Evolutionary conservation across 768 basidiomycete species (phyloP), one percentile per base, ranked within the genome.

Genomic region (Mycena albidolilacea): DNA sequence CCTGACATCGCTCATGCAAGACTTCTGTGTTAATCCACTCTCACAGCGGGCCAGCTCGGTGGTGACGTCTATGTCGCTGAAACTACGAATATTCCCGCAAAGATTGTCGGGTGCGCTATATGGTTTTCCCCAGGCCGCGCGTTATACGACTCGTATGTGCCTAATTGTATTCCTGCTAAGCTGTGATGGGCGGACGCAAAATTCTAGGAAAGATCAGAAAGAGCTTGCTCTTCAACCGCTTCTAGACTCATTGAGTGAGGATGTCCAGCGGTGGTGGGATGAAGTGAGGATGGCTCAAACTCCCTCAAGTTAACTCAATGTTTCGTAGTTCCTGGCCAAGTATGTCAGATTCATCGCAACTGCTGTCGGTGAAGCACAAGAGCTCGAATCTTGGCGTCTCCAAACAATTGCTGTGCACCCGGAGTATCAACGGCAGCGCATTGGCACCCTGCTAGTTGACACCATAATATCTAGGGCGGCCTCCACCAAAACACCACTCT

Each of bases 1-100:
- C 35, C 35, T 4, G 63, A 52, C 23, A 11, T 23, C 37, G 50
- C 50, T 4, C 48, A 50, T 21, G 48, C 19, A 6, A 39, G 63
- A 44, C 48, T 21, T 12, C 6, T 38, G 37, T 65, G 50, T 21
- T 15, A 7, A 43, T 54, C 64, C 50, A 65, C 64, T n/a, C 17
- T 30, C 7, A 17, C 23, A 5, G 17, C n/a, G 11, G 50, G 64
- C 38, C 38, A 55, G n/a, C 5, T 65, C 12, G 64, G 52, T 5
- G 64, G 64, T 14, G 64, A 65, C 3, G 64, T 65, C 12, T 65
- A 54, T 19, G 50, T 65, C n/a, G 64, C 64, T 15, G 64, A 65
- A 41, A 65, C 52, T 41, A 39, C 52, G 19, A 21, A 54, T n/a
- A 7, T 10, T 7, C 1, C 39, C 11, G 5, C 52, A 5, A 65